phyloP scores from a whole-genome alignment of 1,139 yeast genomes.

The Saccharomycopsis hybrid region DNA sequence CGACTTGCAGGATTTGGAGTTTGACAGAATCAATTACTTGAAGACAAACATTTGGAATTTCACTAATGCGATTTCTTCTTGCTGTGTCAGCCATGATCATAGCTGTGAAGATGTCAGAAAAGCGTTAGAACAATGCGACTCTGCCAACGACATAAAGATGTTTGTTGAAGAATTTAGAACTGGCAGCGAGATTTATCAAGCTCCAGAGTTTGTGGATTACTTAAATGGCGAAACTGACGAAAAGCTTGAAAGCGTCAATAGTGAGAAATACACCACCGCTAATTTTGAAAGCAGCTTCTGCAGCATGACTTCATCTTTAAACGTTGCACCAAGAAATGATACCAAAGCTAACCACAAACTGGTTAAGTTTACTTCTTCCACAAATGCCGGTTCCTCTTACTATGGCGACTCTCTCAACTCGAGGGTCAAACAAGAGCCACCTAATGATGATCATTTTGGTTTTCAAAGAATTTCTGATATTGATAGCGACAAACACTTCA shows the following conservation, averaged over 20 bases:
- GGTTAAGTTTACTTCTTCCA: conserved; percentile 13
- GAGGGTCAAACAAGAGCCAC: conserved; percentile 4
- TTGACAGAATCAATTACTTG: conserved; percentile 67
- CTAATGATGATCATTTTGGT: not conserved
- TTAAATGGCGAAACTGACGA: conserved; percentile 29
- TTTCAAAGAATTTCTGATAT: not conserved
- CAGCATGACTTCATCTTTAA: conserved; percentile 12
- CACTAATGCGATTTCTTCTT: conserved; percentile 68
- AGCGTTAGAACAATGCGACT: conserved; percentile 62
- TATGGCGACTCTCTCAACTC: conserved; percentile 8
- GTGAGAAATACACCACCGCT: conserved; percentile 7
- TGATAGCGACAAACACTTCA: not conserved
- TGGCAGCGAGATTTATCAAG: conserved; percentile 55
- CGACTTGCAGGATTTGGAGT: conserved; percentile 70
- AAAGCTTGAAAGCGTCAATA: conserved; percentile 31
- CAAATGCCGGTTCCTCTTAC: conserved; percentile 9
- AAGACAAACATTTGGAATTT: conserved; percentile 79
- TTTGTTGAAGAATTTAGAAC: conserved; percentile 58
- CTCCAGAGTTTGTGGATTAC: conserved; percentile 48
- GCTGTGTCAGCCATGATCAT: conserved; percentile 75
- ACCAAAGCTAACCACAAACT: conserved; percentile 4
- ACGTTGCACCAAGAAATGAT: not conserved
- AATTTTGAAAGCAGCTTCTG: conserved; percentile 19
- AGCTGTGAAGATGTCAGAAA: conserved; percentile 66
- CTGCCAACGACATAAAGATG: conserved; percentile 49